Percentiles rank a stretch among this genome's conserved stretches.
Evolutionary conservation across 805 yeast genomes (phyloP).

Genomic region (Brettanomyces anomalus): DNA sequence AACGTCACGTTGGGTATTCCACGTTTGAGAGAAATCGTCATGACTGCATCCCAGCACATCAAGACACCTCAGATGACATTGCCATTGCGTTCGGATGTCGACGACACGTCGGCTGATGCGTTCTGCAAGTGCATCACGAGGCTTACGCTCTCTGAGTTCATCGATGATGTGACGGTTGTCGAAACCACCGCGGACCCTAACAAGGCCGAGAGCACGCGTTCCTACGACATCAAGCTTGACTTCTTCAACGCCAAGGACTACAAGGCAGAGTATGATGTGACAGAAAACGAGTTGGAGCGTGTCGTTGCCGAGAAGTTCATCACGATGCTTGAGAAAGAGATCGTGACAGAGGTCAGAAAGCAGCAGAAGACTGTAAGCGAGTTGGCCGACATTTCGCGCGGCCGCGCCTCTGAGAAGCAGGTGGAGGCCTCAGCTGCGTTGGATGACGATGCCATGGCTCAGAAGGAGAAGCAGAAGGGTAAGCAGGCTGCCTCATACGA

Average conservation of each 20-base stretch:
- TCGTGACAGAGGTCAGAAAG: constrained; percentile 73
- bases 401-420: constrained; percentile 42
- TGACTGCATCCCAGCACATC: constrained; percentile 95
- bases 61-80: constrained; percentile 99
- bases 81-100: constrained; percentile 73
- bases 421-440: constrained; percentile 19
- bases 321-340: constrained; percentile 57
- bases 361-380: constrained; percentile 51
- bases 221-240: constrained; percentile 64
- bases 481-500: constrained; percentile 90
- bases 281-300: constrained; percentile 66
- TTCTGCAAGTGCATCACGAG: constrained; percentile 87
- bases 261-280: constrained; percentile 79
- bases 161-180: constrained; percentile 74
- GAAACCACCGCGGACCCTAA: constrained; percentile 71
- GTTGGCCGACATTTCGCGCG: constrained; percentile 59
- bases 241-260: constrained; percentile 76
- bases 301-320: constrained; percentile 62
- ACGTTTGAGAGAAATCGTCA: constrained; percentile 98
- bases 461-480: constrained; percentile 47
- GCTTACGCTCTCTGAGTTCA: constrained; percentile 79
- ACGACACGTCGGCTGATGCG: constrained; percentile 80
- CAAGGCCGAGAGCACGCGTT: constrained; percentile 41
- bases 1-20: constrained; percentile 99
- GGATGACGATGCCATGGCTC: constrained; percentile 57